Evolutionary conservation across 345 rosid genomes (phyloP), one percentile per base, ranked within the genome.

Genomic region (Pelargonium nanum): DNA sequence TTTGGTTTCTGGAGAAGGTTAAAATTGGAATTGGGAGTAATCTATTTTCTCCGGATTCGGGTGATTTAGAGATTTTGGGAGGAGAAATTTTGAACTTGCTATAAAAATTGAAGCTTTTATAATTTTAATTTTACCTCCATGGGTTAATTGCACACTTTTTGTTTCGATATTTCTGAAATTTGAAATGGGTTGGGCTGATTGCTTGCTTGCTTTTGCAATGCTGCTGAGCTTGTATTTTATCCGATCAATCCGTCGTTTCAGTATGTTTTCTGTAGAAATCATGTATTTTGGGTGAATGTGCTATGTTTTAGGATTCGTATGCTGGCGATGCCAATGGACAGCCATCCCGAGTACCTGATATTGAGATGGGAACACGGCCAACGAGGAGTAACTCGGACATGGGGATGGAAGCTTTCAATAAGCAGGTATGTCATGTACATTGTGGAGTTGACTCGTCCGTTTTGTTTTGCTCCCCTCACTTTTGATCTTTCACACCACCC

Each of bases 381-480:
- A 68, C 84, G 0, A 69, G 74, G 60, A 70, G 77, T 62, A 80
- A 63, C 75, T 71, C 87, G 0, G 85, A 85, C 54, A 63, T 71
- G 77, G 92, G 88, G 69, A 76, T 83, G 77, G 85, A 81, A 54
- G 72, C 82, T 74, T 86, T 86, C 76, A 70, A 80, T 63, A 81
- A 76, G 77, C 86, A 86, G 86, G 92, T 81, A 58, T 59, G 24
- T 26, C 23, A 12, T 50, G 19, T 53, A 32, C 50, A 17, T 34
- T 34, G 12, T 34, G 4, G 12, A n/a, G n/a, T n/a, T n/a, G n/a
- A n/a, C 26, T 19, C 26, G 5, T 16, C n/a, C 6, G 53, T 64
- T 9, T 15, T 8, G 26, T 65, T 28, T 63, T 5, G 10, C 34
- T 3, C 8, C 8, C 8, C 8, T 28, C 34, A 28, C 34, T 28